A percentile compares a stretch with the other conserved stretches of the same genome.
Evolutionary conservation across 768 basidiomycete species (phyloP).

Genomic region (Phlebiopsis gigantea): DNA sequence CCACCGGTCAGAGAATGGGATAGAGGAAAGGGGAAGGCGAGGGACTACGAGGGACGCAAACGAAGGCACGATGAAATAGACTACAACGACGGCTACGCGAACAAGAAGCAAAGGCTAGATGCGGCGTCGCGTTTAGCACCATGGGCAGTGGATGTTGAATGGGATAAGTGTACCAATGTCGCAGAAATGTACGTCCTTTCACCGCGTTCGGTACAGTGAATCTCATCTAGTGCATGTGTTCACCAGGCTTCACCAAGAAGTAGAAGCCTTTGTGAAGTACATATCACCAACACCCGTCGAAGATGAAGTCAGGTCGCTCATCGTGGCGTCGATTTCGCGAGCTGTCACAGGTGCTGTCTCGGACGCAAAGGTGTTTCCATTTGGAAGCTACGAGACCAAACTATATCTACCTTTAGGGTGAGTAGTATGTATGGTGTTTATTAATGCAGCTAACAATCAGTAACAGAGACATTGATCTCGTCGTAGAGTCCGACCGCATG

Average conservation of each 20-base stretch:
- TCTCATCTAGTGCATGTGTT: slow-evolving; percentile 4
- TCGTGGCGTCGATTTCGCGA: slow-evolving; percentile 63
- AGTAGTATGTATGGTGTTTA: slow-evolving; percentile 24
- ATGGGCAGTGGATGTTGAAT: slow-evolving; percentile 69
- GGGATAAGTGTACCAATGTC: slow-evolving; percentile 70
- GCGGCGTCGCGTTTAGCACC: slow-evolving; percentile 48
- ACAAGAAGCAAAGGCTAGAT: slow-evolving; percentile 47
- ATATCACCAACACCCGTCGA: slow-evolving; percentile 84
- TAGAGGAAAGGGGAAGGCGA: slow-evolving; percentile 11
- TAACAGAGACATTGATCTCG: slow-evolving; percentile 89
- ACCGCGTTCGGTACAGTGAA: too few species aligned
- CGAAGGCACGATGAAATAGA: slow-evolving; percentile 45
- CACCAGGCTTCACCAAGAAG: slow-evolving; percentile 78
- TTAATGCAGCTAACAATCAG: neutral
- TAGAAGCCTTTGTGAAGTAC: slow-evolving; percentile 78
- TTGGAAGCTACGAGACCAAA: slow-evolving; percentile 92
- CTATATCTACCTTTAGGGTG: slow-evolving; percentile 92
- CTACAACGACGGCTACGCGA: slow-evolving; percentile 44
- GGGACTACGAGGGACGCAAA: slow-evolving; percentile 30
- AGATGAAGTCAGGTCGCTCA: slow-evolving; percentile 74
- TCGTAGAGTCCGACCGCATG: slow-evolving; percentile 77
- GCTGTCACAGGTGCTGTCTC: slow-evolving; percentile 64
- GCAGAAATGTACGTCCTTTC: slow-evolving; percentile 67
- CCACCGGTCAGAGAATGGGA: slow-evolving; percentile 23
- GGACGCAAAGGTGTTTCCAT: slow-evolving; percentile 78